Evolutionary conservation across 2,329 filamentous ascomycete species (phyloP).

Genomic region (Cladosporium sp.): DNA sequence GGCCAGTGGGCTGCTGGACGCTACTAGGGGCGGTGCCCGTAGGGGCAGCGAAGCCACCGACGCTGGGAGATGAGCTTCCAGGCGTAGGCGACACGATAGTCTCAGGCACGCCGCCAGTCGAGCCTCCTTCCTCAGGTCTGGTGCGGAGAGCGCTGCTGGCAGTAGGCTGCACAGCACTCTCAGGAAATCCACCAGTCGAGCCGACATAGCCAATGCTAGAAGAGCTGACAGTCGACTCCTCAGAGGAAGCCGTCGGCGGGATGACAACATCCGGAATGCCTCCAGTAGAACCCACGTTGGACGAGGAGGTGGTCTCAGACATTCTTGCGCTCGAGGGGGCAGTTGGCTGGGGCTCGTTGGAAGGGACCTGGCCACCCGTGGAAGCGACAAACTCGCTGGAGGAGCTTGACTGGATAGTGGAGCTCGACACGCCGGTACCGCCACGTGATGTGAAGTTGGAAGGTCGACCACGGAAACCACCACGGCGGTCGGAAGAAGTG

Average conservation of each 20-base stretch:
- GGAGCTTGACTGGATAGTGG: background rate
- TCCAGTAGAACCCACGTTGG: conserved; percentile 14
- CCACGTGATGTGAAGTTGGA: too few species aligned
- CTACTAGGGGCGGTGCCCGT: conserved; percentile 6
- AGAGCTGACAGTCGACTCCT: conserved; percentile 1
- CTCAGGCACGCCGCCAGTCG: conserved; percentile 6
- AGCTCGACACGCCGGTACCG: too few species aligned
- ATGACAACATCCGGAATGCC: background rate
- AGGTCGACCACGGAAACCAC: background rate
- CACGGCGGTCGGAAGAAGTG: too few species aligned
- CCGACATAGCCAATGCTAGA: conserved; percentile 18
- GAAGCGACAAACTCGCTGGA: conserved; percentile 10
- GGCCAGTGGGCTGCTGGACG: conserved; percentile 1
- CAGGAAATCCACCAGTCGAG: background rate
- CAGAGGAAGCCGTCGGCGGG: background rate
- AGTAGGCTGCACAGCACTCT: background rate
- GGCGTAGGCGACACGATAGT: conserved; percentile 1
- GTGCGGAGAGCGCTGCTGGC: background rate
- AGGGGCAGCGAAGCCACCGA: background rate
- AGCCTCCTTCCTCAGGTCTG: conserved; percentile 8
- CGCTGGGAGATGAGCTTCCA: conserved; percentile 1
- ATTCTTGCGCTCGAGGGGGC: background rate
- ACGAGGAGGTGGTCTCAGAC: background rate
- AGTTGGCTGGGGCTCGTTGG: conserved; percentile 1
- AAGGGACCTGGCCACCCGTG: background rate